phyloP scores from a whole-genome alignment of 805 yeast species.

The Candida sphagnicola region DNA sequence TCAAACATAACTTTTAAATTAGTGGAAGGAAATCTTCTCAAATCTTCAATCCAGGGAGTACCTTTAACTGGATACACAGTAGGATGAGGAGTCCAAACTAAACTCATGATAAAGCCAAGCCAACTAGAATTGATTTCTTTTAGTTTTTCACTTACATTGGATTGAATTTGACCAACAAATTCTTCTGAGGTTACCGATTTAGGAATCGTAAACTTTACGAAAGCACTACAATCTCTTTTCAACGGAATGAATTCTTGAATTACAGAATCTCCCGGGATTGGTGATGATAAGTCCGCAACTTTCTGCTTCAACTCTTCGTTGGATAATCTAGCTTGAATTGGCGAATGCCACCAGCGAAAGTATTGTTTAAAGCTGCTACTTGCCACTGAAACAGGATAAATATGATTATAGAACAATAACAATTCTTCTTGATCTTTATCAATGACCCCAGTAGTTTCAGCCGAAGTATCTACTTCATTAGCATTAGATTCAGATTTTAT shows the following conservation, averaged over 20 bases:
- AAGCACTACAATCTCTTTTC: constrained; percentile 88
- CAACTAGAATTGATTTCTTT: constrained; percentile 7
- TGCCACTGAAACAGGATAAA: constrained; percentile 29
- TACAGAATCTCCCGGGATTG: constrained; percentile 30
- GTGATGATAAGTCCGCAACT: constrained; percentile 16
- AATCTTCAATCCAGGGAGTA: constrained; percentile 93
- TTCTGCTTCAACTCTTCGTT: constrained; percentile 15
- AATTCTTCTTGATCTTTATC: constrained; percentile 30
- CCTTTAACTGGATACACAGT: constrained; percentile 78
- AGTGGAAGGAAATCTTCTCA: constrained; percentile 69
- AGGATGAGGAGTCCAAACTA: constrained; percentile 31
- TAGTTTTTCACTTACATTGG: constrained; percentile 33
- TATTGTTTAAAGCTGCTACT: constrained; percentile 18
- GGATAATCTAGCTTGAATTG: constrained; percentile 9
- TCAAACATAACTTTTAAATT: constrained; percentile 65
- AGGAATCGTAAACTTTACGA: constrained; percentile 72
- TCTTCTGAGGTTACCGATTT: constrained; percentile 45
- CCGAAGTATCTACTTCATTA: constrained; percentile 26
- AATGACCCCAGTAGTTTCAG: constrained; percentile 38
- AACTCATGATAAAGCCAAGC: constrained; percentile 8
- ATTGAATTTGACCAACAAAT: constrained; percentile 48
- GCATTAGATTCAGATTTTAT: constrained; percentile 29
- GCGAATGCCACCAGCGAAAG: constrained; percentile 15
- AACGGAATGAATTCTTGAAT: constrained; percentile 65
- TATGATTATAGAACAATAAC: constrained; percentile 33